Base-by-base conservation (phyloP, 2,329 filamentous ascomycete species). In the Exophiala sp. region DNA sequence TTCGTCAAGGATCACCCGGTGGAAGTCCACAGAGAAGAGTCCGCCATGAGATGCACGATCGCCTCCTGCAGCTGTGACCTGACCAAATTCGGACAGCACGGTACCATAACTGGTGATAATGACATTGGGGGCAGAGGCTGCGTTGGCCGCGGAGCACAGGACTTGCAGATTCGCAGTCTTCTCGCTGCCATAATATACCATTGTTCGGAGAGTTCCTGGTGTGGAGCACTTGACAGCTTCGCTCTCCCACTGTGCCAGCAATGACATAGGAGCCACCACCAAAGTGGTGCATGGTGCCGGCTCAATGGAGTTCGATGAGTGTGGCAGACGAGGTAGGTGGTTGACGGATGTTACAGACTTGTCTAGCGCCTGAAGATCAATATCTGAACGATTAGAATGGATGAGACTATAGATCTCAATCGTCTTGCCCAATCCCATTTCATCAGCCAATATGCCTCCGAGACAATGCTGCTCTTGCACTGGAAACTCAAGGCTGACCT, bases 341-440 rank as follows among this genome's bases (percentile, higher is more conserved):
- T 81, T 82, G 18, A 85, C 73, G 2, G 75, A 78, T 3, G 64
- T 60, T 13, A 64, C 54, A 32, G 59, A 72, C 53, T 63, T 60
- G 32, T 60, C 60, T 18, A 58, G 43, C 7, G 66, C 58, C 10
- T 64, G 56, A 14, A 62, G 60, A 13, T 67, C 55, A 22, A 73
- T 64, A 18, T 83, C 75, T 2, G 81, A 83, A 55, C 79, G 81
- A 65, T 97, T 87, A 0, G 87, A 81, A 65, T 98, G 93, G 3
- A 98, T 79, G 43, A 98, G 73, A 68, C 88, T 93, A 55, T 98
- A 80, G 89, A 98, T 97, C 64, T 98, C 91, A 46, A 98, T 97
- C 0, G 93, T 98, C 72, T 98, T 98, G 27, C 93, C 93, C 1
- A 98, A 74, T 40, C 93, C 93, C 93, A 98, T 98, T 68, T 97